Percentiles rank a stretch among this genome's conserved stretches.
Evolutionary conservation across 441 rosid species (phyloP).

Genomic region (Mallotus repandus): DNA sequence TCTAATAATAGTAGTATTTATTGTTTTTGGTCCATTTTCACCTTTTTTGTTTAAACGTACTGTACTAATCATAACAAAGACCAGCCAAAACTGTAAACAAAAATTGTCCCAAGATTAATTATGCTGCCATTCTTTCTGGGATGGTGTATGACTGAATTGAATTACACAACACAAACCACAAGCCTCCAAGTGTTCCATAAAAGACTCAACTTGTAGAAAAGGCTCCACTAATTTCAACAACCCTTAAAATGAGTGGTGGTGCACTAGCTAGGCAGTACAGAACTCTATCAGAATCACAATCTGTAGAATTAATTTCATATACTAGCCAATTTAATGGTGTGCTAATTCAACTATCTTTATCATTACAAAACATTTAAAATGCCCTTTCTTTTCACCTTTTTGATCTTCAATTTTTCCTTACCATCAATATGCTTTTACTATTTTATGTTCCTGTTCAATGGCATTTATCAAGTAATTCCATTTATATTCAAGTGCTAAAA

Average conservation of each 20-base stretch:
- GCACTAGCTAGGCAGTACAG: not conserved
- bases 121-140: not conserved
- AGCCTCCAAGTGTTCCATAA: not conserved
- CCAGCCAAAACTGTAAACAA: not conserved
- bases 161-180: not conserved
- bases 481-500: not conserved
- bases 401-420: not conserved
- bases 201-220: too few relatives aligned
- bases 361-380: not conserved
- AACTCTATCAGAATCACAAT: not conserved
- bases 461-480: not conserved
- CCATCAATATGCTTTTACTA: not conserved
- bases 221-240: not conserved
- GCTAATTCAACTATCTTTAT: not conserved
- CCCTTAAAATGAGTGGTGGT: not conserved
- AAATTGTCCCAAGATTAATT: not conserved
- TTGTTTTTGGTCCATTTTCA: not conserved
- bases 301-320: not conserved
- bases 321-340: not conserved
- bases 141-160: not conserved
- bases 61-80: not conserved
- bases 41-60: not conserved
- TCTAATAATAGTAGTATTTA: not conserved
- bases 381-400: constrained; percentile 12
- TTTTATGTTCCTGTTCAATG: not conserved